Conservation (phyloP, 768 basidiomycete species). For the Pleurotus ostreatus region DNA sequence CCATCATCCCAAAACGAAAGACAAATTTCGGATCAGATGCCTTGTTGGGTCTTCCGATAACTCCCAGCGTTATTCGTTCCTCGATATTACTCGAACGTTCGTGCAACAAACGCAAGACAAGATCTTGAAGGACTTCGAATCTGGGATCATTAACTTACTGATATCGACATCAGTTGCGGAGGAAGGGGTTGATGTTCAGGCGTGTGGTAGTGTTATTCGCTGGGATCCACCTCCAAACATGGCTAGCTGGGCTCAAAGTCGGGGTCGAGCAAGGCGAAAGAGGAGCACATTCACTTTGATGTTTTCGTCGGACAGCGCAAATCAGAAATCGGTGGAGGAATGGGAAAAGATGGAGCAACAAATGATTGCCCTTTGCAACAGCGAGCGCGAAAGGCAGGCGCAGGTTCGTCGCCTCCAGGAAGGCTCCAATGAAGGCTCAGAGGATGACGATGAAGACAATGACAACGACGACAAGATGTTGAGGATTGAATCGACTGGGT, state of each 20-base stretch:
- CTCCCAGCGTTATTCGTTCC: constrained; percentile 49
- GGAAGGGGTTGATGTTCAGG: constrained; percentile 82
- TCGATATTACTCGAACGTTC: constrained; percentile 67
- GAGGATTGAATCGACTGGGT: constrained; percentile 62
- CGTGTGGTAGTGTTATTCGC: constrained; percentile 78
- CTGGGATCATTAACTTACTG: constrained; percentile 68
- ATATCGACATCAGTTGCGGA: constrained; percentile 80
- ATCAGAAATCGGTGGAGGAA: constrained; percentile 38
- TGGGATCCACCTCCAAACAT: constrained; percentile 78
- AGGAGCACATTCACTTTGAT: constrained; percentile 73
- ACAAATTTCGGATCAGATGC: constrained; percentile 51
- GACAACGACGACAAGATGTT: constrained; percentile 40
- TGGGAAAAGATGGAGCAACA: constrained; percentile 56
- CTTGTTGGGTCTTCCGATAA: constrained; percentile 66
- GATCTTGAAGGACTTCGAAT: constrained; percentile 61
- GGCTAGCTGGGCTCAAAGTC: constrained; percentile 81
- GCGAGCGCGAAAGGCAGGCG: constrained; percentile 22
- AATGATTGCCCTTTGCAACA: constrained; percentile 61
- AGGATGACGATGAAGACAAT: constrained; percentile 16
- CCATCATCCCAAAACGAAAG: constrained; percentile 51
- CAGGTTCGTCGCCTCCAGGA: constrained; percentile 17
- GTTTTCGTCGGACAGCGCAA: constrained; percentile 45
- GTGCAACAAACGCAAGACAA: constrained; percentile 47
- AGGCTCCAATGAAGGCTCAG: too few species aligned
- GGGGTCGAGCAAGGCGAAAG: constrained; percentile 69